Evolutionary conservation across 2,329 filamentous ascomycete species (phyloP).

Genomic region (Penicillium hordei): DNA sequence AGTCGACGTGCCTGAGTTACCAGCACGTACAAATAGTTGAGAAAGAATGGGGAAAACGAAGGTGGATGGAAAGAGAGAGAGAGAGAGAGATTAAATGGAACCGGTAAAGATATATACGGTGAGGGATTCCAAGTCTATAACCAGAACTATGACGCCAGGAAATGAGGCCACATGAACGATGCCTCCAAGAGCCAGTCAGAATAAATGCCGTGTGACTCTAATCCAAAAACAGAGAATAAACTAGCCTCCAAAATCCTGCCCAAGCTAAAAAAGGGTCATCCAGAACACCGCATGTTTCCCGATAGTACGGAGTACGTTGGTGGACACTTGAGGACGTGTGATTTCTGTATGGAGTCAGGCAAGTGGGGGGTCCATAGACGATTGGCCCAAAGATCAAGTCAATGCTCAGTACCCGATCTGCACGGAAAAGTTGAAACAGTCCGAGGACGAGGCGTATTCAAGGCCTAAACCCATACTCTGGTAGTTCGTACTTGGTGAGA

Average conservation of each 20-base stretch:
- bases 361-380: slow-evolving; percentile 5
- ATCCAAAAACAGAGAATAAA: slow-evolving; percentile 8
- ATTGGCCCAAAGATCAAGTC: slow-evolving; percentile 7
- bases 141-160: slow-evolving; percentile 20
- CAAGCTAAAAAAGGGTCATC: slow-evolving; percentile 11
- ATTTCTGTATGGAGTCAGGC: slow-evolving; percentile 7
- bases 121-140: slow-evolving; percentile 19
- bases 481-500: not conserved
- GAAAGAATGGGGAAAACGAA: slow-evolving; percentile 3
- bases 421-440: slow-evolving; percentile 22
- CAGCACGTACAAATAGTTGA: slow-evolving; percentile 1
- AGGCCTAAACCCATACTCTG: not conserved
- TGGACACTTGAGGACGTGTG: slow-evolving; percentile 8
- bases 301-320: slow-evolving; percentile 4
- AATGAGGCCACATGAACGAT: slow-evolving; percentile 10
- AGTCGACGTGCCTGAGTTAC: slow-evolving; percentile 7
- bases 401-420: slow-evolving; percentile 18
- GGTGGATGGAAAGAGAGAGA: not conserved
- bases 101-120: slow-evolving; percentile 24
- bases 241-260: slow-evolving; percentile 17
- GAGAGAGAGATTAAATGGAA: slow-evolving; percentile 4
- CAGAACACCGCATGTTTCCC: slow-evolving; percentile 7
- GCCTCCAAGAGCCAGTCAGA: slow-evolving; percentile 16
- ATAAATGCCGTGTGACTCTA: slow-evolving; percentile 5
- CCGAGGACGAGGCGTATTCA: not conserved